Percentiles rank a stretch among this genome's conserved stretches.
phyloP scores from a whole-genome alignment of 108 stramenopile genomes.

The Skeletonema marinoi region DNA sequence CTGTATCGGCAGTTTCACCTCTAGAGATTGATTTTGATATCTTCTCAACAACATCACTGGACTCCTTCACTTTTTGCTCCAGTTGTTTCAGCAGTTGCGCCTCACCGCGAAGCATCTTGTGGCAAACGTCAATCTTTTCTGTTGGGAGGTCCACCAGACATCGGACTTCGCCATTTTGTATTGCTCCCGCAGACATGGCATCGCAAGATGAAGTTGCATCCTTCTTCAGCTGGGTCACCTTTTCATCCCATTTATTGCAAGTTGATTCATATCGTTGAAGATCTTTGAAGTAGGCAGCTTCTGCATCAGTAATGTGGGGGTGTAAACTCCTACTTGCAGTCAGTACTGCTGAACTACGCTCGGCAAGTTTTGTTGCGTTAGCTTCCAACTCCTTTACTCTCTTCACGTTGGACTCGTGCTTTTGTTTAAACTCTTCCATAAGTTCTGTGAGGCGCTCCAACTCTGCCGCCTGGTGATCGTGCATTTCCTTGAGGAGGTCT shows the following conservation, averaged over 20 bases:
- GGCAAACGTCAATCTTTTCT: constrained; percentile 36
- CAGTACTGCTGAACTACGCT: constrained; percentile 66
- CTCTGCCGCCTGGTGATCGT: constrained; percentile 54
- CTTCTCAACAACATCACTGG: constrained; percentile 14
- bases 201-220: constrained; percentile 29
- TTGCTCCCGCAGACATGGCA: constrained; percentile 36
- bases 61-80: constrained; percentile 27
- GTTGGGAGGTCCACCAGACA: constrained; percentile 32
- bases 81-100: constrained; percentile 29
- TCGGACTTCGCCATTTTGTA: constrained; percentile 33
- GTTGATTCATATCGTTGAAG: constrained; percentile 51
- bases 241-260: constrained; percentile 55
- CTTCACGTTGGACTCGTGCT: constrained; percentile 35
- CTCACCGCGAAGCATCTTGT: constrained; percentile 30
- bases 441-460: constrained; percentile 46
- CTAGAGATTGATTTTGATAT: constrained; percentile 19
- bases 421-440: constrained; percentile 44
- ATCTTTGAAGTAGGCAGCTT: constrained; percentile 72
- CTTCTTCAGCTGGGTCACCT: constrained; percentile 35
- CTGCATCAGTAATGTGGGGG: constrained; percentile 76
- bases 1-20: constrained; percentile 7
- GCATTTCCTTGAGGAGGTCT: constrained; percentile 46
- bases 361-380: constrained; percentile 52
- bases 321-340: constrained; percentile 63
- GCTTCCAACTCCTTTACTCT: constrained; percentile 42